Base-by-base conservation (phyloP, 495 filamentous ascomycete genomes). In the Neurospora discreta region DNA sequence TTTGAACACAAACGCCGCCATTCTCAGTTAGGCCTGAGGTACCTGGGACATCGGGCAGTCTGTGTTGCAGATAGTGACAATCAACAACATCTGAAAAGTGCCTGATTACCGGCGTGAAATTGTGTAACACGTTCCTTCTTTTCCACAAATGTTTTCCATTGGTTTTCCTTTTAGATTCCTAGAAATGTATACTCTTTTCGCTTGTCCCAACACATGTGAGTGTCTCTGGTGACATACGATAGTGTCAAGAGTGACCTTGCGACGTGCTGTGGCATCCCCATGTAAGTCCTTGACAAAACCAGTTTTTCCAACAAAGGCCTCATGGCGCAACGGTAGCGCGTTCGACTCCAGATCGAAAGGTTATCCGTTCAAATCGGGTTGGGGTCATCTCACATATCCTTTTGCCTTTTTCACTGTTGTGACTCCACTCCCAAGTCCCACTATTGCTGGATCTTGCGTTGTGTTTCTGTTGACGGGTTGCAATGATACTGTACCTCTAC, bases 281-380 rank as follows among this genome's bases (percentile, higher is more conserved):
- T 65, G 52, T 65, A 65, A 33, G 1, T 26, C 5, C 0, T 1
- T 52, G 0, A 23, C 1, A 13, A 58, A 26, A 0, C 0, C 0
- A 0, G 3, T 18, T 33, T 33, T 2, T 33, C 9, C 52, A 33
- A 60, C 6, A 1, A 60, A 33, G 60, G 60, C 69, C 46, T 41
- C 13, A 40, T 74, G 76, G 77, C 76, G 80, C 80, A 82, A 82
- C 79, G 80, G 80, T 78, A 82, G 80, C 80, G 80, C 80, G 80
- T 82, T 79, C 77, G 33, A 36, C 33, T 36, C 33, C 33, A 36
- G 33, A 36, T 36, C 33, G 33, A 36, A 36, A 36, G 33, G 33
- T 36, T 36, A 36, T 36, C 33, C 33, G 33, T 36, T 36, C 33
- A 36, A 36, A 36, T 36, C 33, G 33, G 33, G 33, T 36, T 36